Evolutionary conservation across 345 rosid genomes (phyloP).

Genomic region (Carallia brachiata): DNA sequence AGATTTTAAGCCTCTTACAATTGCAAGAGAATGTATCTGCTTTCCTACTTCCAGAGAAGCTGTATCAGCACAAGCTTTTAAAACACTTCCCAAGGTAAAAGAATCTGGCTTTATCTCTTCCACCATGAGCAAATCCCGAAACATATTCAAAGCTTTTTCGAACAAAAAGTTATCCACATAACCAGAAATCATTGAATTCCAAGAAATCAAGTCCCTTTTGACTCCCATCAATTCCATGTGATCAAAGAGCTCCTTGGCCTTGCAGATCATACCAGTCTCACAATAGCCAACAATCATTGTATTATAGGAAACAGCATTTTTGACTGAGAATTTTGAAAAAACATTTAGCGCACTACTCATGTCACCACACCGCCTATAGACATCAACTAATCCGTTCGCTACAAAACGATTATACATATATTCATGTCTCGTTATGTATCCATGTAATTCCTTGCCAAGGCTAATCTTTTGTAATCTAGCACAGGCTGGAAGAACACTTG

Average conservation of each 20-base stretch:
- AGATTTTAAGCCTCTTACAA: slow-evolving; percentile 44
- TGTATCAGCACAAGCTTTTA: slow-evolving; percentile 53
- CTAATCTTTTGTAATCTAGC: slow-evolving; percentile 46
- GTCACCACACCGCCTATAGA: slow-evolving; percentile 57
- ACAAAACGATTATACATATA: slow-evolving; percentile 44
- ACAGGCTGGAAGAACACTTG: slow-evolving; percentile 66
- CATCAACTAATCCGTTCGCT: slow-evolving; percentile 60
- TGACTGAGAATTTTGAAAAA: slow-evolving; percentile 44
- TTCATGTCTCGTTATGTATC: slow-evolving; percentile 45
- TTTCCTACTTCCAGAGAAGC: slow-evolving; percentile 41
- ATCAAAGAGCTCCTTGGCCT: slow-evolving; percentile 48
- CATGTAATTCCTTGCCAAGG: slow-evolving; percentile 54
- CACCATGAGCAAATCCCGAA: slow-evolving; percentile 32
- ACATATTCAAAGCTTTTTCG: slow-evolving; percentile 44
- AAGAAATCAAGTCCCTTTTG: slow-evolving; percentile 45
- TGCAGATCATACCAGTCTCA: slow-evolving; percentile 41
- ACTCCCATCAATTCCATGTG: slow-evolving; percentile 39
- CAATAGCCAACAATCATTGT: slow-evolving; percentile 63
- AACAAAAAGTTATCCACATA: slow-evolving; percentile 42
- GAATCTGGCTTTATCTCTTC: slow-evolving; percentile 43
- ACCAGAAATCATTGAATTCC: slow-evolving; percentile 68
- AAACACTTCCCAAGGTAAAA: slow-evolving; percentile 58
- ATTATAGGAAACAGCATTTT: slow-evolving; percentile 49
- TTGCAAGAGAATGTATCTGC: slow-evolving; percentile 45
- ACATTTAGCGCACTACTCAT: slow-evolving; percentile 46